These are phyloP conservation scores for Dioszegia aurantiaca DNA, from an alignment of 768 basidiomycete species.

Conservation along the genomic window DNA sequence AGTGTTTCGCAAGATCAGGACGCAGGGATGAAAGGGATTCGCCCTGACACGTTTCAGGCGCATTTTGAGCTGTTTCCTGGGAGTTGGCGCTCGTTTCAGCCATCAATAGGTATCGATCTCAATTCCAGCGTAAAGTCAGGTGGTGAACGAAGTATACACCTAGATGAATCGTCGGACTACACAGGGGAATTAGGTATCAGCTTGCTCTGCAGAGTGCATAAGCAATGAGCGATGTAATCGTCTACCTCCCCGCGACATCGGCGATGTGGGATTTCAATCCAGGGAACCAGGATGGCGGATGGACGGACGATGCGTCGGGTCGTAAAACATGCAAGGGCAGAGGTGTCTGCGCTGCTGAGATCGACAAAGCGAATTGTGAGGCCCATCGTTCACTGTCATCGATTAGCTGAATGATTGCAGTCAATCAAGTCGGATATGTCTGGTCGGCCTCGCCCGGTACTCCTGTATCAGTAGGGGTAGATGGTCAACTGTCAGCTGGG, in stretches of 20 bases:
- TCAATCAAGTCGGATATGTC: constrained; percentile 19
- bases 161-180: no score
- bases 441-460: constrained; percentile 5
- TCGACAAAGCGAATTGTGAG: not conserved
- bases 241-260: constrained; percentile 10
- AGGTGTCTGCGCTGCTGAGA: not conserved
- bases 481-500: constrained; percentile 19
- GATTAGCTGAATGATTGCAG: constrained; percentile 7
- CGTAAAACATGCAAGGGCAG: not conserved
- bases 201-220: no score
- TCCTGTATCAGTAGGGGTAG: constrained; percentile 20
- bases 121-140: no score
- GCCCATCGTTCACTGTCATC: not conserved
- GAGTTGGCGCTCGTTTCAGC: no score
- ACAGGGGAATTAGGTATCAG: no score
- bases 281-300: not conserved
- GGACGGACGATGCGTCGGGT: constrained; percentile 1
- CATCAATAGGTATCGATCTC: no score
- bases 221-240: constrained; percentile 9
- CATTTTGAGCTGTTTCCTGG: no score
- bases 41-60: no score
- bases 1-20: no score
- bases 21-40: no score
- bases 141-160: no score
- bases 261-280: constrained; percentile 15